Evolutionary conservation across 305 asterid genomes (phyloP).

Genomic region (Caryopteris hybrid): DNA sequence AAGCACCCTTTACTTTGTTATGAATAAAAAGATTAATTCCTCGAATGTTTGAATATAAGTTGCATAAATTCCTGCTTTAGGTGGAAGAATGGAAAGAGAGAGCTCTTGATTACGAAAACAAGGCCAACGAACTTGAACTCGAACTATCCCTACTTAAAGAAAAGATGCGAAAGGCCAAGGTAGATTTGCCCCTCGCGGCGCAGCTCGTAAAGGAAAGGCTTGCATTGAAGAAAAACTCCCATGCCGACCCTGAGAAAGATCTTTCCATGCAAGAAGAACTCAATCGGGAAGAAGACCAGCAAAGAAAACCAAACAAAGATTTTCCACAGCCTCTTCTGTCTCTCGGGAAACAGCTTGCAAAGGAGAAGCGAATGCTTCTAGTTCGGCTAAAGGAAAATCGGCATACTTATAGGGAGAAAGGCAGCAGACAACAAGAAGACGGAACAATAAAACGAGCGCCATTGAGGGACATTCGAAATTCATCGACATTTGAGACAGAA

Average conservation of each 20-base stretch:
- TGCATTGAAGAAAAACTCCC: neutral
- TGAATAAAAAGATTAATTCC: too few relatives aligned
- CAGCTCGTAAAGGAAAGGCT: conserved; percentile 38
- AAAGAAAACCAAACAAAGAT: conserved; percentile 5
- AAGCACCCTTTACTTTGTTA: conserved; percentile 17
- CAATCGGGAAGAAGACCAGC: conserved; percentile 3
- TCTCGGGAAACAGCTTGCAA: conserved; percentile 59
- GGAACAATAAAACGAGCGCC: conserved; percentile 40
- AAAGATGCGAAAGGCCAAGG: conserved; percentile 28
- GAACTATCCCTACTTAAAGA: conserved; percentile 33
- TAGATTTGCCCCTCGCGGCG: conserved; percentile 24
- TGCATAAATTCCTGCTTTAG: conserved; percentile 14
- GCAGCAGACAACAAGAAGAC: too few relatives aligned
- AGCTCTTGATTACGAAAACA: conserved; percentile 43
- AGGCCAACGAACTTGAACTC: conserved; percentile 38
- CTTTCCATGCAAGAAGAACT: neutral
- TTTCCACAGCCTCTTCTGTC: conserved; percentile 38
- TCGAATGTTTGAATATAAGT: too few relatives aligned
- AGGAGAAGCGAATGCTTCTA: conserved; percentile 50
- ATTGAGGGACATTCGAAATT: conserved; percentile 44
- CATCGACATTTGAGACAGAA: conserved; percentile 31
- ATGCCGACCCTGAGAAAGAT: neutral
- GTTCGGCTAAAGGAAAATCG: conserved; percentile 32
- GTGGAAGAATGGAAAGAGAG: conserved; percentile 70
- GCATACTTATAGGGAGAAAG: conserved; percentile 5